Conservation (phyloP, 1,139 yeast species). For the Saccharomyces hybrid region DNA sequence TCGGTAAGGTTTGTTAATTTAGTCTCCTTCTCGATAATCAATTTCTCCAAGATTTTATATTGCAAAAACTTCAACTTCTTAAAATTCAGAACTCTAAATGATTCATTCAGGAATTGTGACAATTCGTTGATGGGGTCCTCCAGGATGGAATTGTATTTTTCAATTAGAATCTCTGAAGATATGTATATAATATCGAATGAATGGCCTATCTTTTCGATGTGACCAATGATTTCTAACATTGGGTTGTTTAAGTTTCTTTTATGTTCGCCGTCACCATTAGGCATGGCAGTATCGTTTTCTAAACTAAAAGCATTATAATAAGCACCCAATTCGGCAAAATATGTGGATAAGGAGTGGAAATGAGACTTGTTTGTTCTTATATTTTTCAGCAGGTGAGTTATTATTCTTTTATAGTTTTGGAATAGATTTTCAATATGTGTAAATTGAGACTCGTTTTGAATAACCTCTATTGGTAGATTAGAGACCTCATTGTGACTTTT, state of each 20-base stretch:
- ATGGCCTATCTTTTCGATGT: constrained; percentile 74
- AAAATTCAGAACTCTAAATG: constrained; percentile 60
- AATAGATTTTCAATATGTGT: constrained; percentile 46
- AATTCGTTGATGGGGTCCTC: constrained; percentile 82
- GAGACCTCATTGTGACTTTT: background rate
- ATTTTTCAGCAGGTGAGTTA: constrained; percentile 45
- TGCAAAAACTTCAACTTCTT: constrained; percentile 67
- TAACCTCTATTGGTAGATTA: constrained; percentile 11
- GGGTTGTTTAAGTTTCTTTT: constrained; percentile 19
- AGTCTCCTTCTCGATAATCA: constrained; percentile 30
- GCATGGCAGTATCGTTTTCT: constrained; percentile 40
- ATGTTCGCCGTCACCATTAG: constrained; percentile 6
- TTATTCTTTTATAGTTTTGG: constrained; percentile 58
- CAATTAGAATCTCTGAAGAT: constrained; percentile 61
- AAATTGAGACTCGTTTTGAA: constrained; percentile 35
- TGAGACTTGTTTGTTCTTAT: constrained; percentile 47
- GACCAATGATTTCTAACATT: constrained; percentile 35
- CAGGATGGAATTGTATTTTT: constrained; percentile 58
- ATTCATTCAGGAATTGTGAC: constrained; percentile 67
- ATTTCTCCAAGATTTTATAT: constrained; percentile 41
- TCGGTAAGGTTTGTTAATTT: constrained; percentile 25
- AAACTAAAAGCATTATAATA: constrained; percentile 70
- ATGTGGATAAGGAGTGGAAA: constrained; percentile 37
- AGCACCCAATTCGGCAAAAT: constrained; percentile 35
- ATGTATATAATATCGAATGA: constrained; percentile 74